Percentiles rank a stretch among this genome's conserved stretches.
phyloP scores from a whole-genome alignment of 306 rosid species.

The Rosa multiflora region DNA sequence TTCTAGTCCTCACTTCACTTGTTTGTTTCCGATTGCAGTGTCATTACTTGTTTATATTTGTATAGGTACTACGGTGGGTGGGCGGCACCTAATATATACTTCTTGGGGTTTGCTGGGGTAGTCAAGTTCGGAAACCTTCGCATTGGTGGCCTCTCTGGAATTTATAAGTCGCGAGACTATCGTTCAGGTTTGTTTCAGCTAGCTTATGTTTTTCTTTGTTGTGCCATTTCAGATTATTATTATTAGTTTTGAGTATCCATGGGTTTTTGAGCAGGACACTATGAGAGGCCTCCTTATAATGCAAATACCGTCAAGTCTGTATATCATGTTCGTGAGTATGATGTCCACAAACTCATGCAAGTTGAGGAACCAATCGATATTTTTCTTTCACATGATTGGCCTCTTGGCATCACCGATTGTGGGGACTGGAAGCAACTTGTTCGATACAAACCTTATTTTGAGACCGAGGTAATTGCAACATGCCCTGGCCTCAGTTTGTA shows the following conservation, averaged over 20 bases:
- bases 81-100: constrained; percentile 95
- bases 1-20: not conserved
- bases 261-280: constrained; percentile 57
- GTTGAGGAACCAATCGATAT: constrained; percentile 78
- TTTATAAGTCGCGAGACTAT: constrained; percentile 66
- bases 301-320: constrained; percentile 62
- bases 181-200: constrained; percentile 55
- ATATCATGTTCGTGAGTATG: constrained; percentile 92
- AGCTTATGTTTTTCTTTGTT: not conserved
- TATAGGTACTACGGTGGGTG: constrained; percentile 94
- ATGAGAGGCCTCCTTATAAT: constrained; percentile 93
- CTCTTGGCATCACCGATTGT: constrained; percentile 74
- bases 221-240: not conserved
- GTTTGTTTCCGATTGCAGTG: not conserved
- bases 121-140: constrained; percentile 88
- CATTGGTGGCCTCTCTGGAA: constrained; percentile 94
- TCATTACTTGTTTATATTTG: not conserved
- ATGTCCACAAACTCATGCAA: constrained; percentile 75
- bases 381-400: constrained; percentile 98
- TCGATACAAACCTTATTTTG: constrained; percentile 48
- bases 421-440: constrained; percentile 78
- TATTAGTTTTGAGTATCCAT: not conserved
- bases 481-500: not conserved
- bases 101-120: constrained; percentile 86
- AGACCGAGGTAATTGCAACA: constrained; percentile 57